Conservation (phyloP, 208 protist species). For the Trypanosoma cruzi region DNA sequence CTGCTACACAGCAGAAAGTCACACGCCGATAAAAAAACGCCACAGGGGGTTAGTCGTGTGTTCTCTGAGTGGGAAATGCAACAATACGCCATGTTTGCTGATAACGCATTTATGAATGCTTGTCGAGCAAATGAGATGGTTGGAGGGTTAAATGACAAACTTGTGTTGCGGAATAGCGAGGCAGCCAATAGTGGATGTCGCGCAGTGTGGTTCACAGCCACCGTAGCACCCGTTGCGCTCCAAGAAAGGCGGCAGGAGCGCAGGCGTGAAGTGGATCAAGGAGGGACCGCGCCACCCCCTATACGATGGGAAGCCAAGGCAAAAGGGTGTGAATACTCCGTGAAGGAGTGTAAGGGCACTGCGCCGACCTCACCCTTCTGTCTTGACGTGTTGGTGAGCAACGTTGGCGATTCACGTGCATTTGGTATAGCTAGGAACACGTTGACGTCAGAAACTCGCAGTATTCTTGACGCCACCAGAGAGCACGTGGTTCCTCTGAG, state of each 20-base stretch:
- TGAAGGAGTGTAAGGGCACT: neutral
- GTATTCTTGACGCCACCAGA: slow-evolving; percentile 48
- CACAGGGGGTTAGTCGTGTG: slow-evolving; percentile 27
- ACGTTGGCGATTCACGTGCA: slow-evolving; percentile 64
- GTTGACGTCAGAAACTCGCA: slow-evolving; percentile 37
- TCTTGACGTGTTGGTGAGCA: slow-evolving; percentile 68
- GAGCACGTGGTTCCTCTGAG: slow-evolving; percentile 71
- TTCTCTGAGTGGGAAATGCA: slow-evolving; percentile 79
- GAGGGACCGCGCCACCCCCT: slow-evolving; percentile 34
- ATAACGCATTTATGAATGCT: slow-evolving; percentile 58
- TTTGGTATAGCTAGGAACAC: slow-evolving; percentile 75
- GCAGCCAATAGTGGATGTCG: slow-evolving; percentile 45
- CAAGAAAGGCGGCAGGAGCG: slow-evolving; percentile 31
- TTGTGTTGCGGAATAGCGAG: slow-evolving; percentile 2
- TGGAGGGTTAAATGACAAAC: slow-evolving; percentile 4
- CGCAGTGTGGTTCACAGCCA: slow-evolving; percentile 77
- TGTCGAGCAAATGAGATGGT: slow-evolving; percentile 14
- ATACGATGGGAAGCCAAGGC: neutral
- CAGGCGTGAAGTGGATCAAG: neutral
- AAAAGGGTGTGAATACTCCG: neutral
- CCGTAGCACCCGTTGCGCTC: slow-evolving; percentile 45
- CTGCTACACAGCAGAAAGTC: slow-evolving; percentile 18
- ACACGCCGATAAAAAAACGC: neutral
- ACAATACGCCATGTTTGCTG: slow-evolving; percentile 78
- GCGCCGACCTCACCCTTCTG: slow-evolving; percentile 30